Evolutionary conservation across 768 basidiomycete species (phyloP).

Genomic region (Chalciporus chontae): DNA sequence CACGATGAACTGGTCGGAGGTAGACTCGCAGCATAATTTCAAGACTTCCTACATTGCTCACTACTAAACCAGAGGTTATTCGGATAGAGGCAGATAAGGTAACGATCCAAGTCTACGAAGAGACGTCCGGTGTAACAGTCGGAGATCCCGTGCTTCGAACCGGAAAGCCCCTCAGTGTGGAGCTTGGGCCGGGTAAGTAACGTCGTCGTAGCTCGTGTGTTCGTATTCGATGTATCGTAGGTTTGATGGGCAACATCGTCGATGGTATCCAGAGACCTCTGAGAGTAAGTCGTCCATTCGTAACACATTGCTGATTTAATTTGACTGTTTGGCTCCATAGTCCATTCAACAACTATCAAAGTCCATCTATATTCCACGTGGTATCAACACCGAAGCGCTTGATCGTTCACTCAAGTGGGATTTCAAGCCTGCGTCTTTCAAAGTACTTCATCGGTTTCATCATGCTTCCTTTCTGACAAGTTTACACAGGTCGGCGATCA

Average conservation of each 20-base stretch:
- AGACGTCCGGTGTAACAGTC: conserved; percentile 98
- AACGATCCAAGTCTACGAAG: conserved; percentile 99
- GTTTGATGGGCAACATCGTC: conserved; percentile 98
- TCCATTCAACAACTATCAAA: conserved; percentile 95
- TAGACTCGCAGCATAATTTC: conserved; percentile 33
- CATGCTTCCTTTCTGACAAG: conserved; percentile 6
- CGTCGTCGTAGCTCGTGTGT: background rate
- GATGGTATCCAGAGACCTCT: conserved; percentile 95
- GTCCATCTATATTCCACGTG: conserved; percentile 99
- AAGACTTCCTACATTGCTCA: conserved; percentile 10
- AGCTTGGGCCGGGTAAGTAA: conserved; percentile 87
- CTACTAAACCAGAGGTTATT: conserved; percentile 80
- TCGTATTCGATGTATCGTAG: conserved; percentile 37
- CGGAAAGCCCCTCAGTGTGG: conserved; percentile 96
- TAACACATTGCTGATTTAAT: conserved; percentile 3
- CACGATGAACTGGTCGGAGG: conserved; percentile 98
- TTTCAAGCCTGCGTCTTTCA: conserved; percentile 80
- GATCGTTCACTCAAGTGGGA: conserved; percentile 92
- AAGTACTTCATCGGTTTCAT: conserved; percentile 40
- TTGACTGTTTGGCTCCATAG: conserved; percentile 30
- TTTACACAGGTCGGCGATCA: conserved; percentile 83
- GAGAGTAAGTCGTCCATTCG: conserved; percentile 49
- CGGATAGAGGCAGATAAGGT: conserved; percentile 97
- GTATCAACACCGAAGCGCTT: conserved; percentile 95
- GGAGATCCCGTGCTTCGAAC: conserved; percentile 97